Conservation (phyloP, 163 green algal species). For the Chlamydomonas reinhardtii region DNA sequence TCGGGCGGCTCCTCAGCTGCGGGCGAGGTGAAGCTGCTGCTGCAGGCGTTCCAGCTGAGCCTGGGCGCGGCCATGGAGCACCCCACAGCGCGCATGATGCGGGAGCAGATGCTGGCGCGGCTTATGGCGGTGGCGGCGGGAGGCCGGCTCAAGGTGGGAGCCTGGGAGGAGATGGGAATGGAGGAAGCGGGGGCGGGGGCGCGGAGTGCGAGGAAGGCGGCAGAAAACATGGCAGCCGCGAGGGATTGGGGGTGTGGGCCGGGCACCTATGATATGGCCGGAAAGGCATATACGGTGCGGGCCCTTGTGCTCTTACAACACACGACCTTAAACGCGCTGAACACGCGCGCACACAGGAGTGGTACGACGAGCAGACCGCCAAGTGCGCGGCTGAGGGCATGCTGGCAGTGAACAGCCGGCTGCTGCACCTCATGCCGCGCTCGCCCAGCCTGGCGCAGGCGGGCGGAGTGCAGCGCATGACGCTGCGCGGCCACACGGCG, state of each 20-base stretch:
- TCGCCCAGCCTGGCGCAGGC: conserved; percentile 66
- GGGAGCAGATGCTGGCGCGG: conserved; percentile 80
- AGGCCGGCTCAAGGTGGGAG: conserved; percentile 22
- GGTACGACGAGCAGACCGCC: conserved; percentile 62
- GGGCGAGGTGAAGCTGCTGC: conserved; percentile 79
- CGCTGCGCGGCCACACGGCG: conserved; percentile 80
- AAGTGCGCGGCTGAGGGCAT: conserved; percentile 21
- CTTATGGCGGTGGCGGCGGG: conserved; percentile 72
- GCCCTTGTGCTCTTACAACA: no score
- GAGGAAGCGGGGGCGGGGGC: no score
- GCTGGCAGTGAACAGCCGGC: conserved; percentile 17
- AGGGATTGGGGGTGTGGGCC: no score
- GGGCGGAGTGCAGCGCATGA: conserved; percentile 84
- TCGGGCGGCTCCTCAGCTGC: no score
- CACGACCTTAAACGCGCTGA: no score
- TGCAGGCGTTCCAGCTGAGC: conserved; percentile 89
- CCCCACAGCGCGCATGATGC: conserved; percentile 75
- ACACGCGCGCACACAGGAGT: conserved; percentile 39
- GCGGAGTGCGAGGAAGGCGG: no score
- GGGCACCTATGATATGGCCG: no score
- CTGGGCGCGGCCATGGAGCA: conserved; percentile 76
- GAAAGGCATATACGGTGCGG: no score
- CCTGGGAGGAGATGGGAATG: no score
- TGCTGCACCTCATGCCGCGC: conserved; percentile 57
- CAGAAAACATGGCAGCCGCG: no score